Base-by-base conservation (phyloP, 2,329 filamentous ascomycete species). In the Zalaria sp. region DNA sequence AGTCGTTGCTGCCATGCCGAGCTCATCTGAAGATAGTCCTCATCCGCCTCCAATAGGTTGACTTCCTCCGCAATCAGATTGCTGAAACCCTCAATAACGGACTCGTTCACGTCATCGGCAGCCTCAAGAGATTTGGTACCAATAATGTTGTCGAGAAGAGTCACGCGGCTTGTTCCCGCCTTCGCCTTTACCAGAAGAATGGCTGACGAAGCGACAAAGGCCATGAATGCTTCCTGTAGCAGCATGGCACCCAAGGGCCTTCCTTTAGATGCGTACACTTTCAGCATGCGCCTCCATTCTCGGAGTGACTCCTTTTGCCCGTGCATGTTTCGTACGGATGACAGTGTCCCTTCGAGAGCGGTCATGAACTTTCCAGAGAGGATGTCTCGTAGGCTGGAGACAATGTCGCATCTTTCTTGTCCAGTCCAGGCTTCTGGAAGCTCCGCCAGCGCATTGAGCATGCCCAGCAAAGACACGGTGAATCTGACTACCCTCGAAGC, bases 201-300 rank as follows among this genome's bases (percentile, higher is more conserved):
- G 2, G 84, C 85, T 41, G 77, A 81, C 2, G 86, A 77, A 29
- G 87, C 80, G 8, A 95, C 70, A 28, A 96, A 74, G 60, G 78
- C 80, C 71, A 93, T 86, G 57, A 93, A 93, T 48, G 81, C 87
- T 54, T 85, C 78, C 58, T 94, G 87, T 25, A 98, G 64, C 4
- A 96, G 72, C 81, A 95, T 91, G 8, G 88, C 86, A 6, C 91
- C 87, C 35, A 98, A 65, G 0, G 93, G 89, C 18, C 85, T 76
- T 6, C 83, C 83, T 44, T 77, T 72, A 10, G 79, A 74, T 27
- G 84, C 78, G 63, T 96, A 98, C 46, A 88, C 83, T 36, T 81
- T 83, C 43, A 85, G 66, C 60, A 85, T 86, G 48, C 81, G 78
- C 63, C 83, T 93, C 91, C 91, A 98, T 49, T 94, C 83, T 53